phyloP scores from a whole-genome alignment of 2,329 filamentous ascomycete species.

The Fusarium begoniae region DNA sequence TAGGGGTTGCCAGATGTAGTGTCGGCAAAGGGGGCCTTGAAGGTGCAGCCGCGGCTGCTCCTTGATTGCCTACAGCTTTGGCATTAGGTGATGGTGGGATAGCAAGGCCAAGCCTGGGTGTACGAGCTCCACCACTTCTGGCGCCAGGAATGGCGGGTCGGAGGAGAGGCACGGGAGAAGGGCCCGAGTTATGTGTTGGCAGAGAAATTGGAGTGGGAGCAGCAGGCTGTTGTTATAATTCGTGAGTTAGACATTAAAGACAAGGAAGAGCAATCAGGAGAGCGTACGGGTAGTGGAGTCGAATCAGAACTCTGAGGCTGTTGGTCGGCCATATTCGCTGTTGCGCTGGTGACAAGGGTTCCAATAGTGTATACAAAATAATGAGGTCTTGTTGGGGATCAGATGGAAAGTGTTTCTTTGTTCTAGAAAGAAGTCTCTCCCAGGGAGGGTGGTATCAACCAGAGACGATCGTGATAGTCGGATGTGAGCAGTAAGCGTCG shows the following conservation, averaged over 20 bases:
- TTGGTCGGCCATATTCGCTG: conserved; percentile 39
- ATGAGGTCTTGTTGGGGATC: not conserved
- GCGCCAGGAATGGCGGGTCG: conserved; percentile 82
- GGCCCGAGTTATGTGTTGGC: conserved; percentile 52
- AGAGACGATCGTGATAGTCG: not conserved
- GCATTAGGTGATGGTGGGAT: conserved; percentile 88
- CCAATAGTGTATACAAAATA: not conserved
- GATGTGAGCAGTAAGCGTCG: conserved; percentile 21
- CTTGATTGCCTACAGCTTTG: conserved; percentile 73
- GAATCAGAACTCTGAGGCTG: conserved; percentile 35
- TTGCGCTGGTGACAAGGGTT: conserved; percentile 23
- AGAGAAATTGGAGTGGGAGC: conserved; percentile 41
- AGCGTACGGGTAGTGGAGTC: conserved; percentile 36
- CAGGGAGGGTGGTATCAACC: not conserved
- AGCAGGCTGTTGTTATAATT: conserved; percentile 31
- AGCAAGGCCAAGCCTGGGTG: conserved; percentile 84
- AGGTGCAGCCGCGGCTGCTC: conserved; percentile 47
- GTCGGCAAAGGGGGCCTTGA: conserved; percentile 72
- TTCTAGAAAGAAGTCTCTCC: not conserved
- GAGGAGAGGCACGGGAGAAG: conserved; percentile 79
- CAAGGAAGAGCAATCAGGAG: not conserved
- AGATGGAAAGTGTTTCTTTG: not conserved
- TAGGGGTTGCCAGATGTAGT: conserved; percentile 86
- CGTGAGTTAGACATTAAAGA: conserved; percentile 22
- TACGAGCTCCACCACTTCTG: conserved; percentile 68